Conservation (phyloP, 129 eudicot genomes). For the Lactuca sativa region DNA sequence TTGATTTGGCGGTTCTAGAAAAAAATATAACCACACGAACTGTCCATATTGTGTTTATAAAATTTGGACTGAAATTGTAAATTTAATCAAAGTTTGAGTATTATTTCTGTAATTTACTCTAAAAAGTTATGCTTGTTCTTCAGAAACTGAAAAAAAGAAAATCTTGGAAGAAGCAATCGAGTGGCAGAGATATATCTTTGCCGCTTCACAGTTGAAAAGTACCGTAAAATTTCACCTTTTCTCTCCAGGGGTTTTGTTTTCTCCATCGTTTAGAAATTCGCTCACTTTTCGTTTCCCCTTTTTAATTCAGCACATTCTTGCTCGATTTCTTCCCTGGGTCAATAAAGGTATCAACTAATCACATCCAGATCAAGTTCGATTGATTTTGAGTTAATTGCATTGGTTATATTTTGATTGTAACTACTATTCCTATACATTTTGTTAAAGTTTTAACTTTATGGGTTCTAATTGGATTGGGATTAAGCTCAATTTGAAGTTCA, state of each 20-base stretch:
- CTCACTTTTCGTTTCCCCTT: neutral
- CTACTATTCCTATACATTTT: neutral
- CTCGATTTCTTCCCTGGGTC: conserved; percentile 4
- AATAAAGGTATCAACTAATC: conserved; percentile 19
- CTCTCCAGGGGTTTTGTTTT: conserved; percentile 19
- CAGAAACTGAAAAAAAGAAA: conserved; percentile 3
- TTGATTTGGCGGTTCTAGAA: no score
- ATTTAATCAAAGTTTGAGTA: no score
- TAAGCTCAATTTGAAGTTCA: conserved; percentile 14
- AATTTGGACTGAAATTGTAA: no score
- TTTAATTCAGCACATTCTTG: conserved; percentile 5
- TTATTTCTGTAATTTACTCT: no score
- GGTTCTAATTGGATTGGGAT: neutral
- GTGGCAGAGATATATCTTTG: conserved; percentile 6
- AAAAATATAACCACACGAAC: no score
- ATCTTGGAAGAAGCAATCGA: conserved; percentile 17
- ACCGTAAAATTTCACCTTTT: neutral
- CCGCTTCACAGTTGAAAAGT: conserved; percentile 4
- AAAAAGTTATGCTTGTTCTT: neutral
- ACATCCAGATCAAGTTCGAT: conserved; percentile 2
- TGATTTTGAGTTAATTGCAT: conserved; percentile 16
- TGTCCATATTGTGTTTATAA: no score
- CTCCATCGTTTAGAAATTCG: neutral
- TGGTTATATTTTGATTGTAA: conserved; percentile 7
- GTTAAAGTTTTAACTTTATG: neutral